phyloP scores from a whole-genome alignment of 163 green algal genomes.

The Scenedesmus sp. region DNA sequence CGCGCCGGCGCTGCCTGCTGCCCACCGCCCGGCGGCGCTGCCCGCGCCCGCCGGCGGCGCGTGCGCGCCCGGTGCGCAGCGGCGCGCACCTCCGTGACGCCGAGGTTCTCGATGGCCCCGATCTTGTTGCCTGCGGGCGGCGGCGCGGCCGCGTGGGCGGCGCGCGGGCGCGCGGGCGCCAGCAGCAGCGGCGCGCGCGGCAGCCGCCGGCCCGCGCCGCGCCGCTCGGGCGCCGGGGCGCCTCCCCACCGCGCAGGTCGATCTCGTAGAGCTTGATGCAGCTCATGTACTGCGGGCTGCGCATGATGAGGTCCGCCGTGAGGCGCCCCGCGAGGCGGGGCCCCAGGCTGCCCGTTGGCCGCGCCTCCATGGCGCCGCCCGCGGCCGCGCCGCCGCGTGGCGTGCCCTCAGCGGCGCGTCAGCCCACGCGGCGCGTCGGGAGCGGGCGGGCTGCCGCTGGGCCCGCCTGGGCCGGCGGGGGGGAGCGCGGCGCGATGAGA shows the following conservation, averaged over 20 bases:
- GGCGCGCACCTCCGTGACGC: slow-evolving; percentile 82
- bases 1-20: neutral
- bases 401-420: too few relatives aligned
- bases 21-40: neutral
- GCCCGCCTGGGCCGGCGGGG: too few relatives aligned
- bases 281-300: slow-evolving; percentile 92
- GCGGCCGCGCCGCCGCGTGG: too few relatives aligned
- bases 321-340: slow-evolving; percentile 74
- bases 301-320: slow-evolving; percentile 86
- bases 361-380: too few relatives aligned
- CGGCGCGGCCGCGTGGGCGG: neutral
- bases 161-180: neutral
- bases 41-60: neutral
- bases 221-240: neutral
- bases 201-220: neutral
- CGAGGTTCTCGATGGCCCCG: slow-evolving; percentile 93
- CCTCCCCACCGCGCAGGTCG: slow-evolving; percentile 80
- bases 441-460: too few relatives aligned
- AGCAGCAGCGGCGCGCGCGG: neutral
- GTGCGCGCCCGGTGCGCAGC: neutral
- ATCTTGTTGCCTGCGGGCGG: slow-evolving; percentile 81
- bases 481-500: too few relatives aligned
- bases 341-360: slow-evolving; percentile 53
- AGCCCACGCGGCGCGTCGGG: too few relatives aligned
- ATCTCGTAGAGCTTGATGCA: slow-evolving; percentile 91